A percentile compares a stretch with the other conserved stretches of the same genome.
These are phyloP conservation scores for Paratinospora sagittata DNA, from an alignment of 164 flowering plant species.

Conservation along the genomic window DNA sequence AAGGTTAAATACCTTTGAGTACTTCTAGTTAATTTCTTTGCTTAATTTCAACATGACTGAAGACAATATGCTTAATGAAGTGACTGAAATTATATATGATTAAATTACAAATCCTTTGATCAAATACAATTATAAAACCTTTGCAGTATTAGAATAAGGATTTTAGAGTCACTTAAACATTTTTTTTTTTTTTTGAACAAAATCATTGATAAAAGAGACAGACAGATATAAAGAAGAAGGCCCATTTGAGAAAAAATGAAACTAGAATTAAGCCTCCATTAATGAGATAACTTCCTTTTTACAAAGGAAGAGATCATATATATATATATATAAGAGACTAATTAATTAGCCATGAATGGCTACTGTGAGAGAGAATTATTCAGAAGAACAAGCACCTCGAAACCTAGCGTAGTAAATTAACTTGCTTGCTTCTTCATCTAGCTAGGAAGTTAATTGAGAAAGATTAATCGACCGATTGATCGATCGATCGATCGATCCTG, in stretches of 20 bases:
- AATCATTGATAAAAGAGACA: not conserved
- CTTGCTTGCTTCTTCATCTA: not conserved
- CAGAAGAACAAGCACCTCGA: not conserved
- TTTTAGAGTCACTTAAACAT: too few relatives aligned
- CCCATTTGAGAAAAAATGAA: not conserved
- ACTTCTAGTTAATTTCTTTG: not conserved
- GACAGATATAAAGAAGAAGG: too few relatives aligned
- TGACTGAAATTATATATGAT: too few relatives aligned
- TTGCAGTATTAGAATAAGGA: too few relatives aligned
- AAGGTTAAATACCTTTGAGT: too few relatives aligned
- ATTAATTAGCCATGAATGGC: not conserved
- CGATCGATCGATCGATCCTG: conserved; percentile 1
- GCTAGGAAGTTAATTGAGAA: conserved; percentile 19
- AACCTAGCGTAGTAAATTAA: not conserved
- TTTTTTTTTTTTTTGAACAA: too few relatives aligned
- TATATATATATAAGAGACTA: too few relatives aligned
- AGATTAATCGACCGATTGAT: conserved; percentile 17
- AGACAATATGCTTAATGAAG: too few relatives aligned
- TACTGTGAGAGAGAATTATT: conserved; percentile 15
- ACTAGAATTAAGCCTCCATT: not conserved
- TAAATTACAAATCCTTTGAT: too few relatives aligned
- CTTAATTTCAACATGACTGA: too few relatives aligned
- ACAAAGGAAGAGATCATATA: not conserved
- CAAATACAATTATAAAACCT: too few relatives aligned
- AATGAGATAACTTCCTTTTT: not conserved